phyloP scores from a whole-genome alignment of 2,329 filamentous ascomycete genomes.

The Arthrobotrys iridis region DNA sequence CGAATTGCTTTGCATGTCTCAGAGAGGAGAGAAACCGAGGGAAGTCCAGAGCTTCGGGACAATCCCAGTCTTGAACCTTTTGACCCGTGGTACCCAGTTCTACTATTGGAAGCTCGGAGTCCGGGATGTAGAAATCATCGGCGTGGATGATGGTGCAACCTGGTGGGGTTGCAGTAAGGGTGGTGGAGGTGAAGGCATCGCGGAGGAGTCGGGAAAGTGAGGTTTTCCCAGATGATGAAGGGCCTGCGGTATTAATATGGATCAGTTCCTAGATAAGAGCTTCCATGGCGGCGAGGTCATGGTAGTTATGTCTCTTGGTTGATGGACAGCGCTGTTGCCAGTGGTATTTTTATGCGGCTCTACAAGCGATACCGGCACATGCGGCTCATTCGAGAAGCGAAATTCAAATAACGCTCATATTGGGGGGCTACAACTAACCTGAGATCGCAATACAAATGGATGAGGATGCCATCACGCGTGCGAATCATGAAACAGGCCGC shows the following conservation, averaged over 20 bases:
- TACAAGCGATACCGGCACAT: neutral
- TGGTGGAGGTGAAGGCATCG: slow-evolving; percentile 66
- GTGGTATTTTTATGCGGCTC: no score
- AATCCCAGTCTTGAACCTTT: slow-evolving; percentile 89
- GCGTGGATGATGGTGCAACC: slow-evolving; percentile 85
- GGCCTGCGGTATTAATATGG: slow-evolving; percentile 70
- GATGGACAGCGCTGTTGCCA: no score
- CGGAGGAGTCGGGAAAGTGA: slow-evolving; percentile 86
- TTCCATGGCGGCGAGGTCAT: no score
- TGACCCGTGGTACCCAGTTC: slow-evolving; percentile 64
- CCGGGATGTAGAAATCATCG: slow-evolving; percentile 92
- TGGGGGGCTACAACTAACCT: slow-evolving; percentile 11
- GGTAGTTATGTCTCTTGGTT: no score
- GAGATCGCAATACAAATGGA: slow-evolving; percentile 44
- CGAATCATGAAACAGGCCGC: neutral
- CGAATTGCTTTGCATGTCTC: slow-evolving; percentile 74
- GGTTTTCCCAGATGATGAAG: slow-evolving; percentile 93
- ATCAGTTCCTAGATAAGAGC: no score
- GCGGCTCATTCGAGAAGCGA: neutral
- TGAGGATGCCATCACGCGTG: neutral
- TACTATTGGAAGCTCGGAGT: slow-evolving; percentile 67
- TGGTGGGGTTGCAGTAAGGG: slow-evolving; percentile 64
- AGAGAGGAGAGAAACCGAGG: slow-evolving; percentile 74
- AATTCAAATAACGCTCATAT: neutral
- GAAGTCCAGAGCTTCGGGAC: slow-evolving; percentile 79